These are phyloP conservation scores for Sporothrix pseudoabietina DNA, from an alignment of 2,329 filamentous ascomycete genomes.

Conservation along the genomic window DNA sequence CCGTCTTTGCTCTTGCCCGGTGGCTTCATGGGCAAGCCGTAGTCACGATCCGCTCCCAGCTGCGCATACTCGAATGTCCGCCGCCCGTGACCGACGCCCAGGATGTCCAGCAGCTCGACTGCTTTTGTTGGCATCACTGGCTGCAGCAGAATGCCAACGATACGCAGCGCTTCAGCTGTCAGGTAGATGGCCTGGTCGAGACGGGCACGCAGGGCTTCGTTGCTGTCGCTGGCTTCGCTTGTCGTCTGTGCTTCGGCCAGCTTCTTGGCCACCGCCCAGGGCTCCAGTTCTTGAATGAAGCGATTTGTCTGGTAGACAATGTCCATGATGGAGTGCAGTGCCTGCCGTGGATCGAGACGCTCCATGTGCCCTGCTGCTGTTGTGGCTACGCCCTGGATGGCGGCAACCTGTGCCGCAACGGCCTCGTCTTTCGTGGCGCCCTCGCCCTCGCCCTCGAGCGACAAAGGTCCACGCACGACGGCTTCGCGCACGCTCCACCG, in stretches of 20 bases:
- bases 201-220: conserved; percentile 41
- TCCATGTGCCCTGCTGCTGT: conserved; percentile 61
- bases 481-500: conserved; percentile 68
- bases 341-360: conserved; percentile 63
- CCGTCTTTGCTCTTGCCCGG: conserved; percentile 45
- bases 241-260: conserved; percentile 63
- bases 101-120: conserved; percentile 68
- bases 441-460: not conserved
- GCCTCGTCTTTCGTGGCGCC: conserved; percentile 38
- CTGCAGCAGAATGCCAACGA: conserved; percentile 81
- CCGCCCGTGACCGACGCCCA: conserved; percentile 67
- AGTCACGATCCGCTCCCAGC: conserved; percentile 66
- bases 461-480: conserved; percentile 43
- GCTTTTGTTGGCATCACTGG: conserved; percentile 87
- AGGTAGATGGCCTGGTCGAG: conserved; percentile 68
- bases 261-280: conserved; percentile 65
- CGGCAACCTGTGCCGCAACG: conserved; percentile 14
- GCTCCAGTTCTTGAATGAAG: conserved; percentile 64
- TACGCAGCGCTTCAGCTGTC: conserved; percentile 73
- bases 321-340: conserved; percentile 65
- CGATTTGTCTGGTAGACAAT: conserved; percentile 67
- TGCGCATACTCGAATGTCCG: conserved; percentile 65
- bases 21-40: conserved; percentile 57
- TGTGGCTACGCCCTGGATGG: conserved; percentile 40
- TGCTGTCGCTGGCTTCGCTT: not conserved